Base-by-base conservation (phyloP, 176 grass and related monocot genomes). In the Calamus simplicifolius region DNA sequence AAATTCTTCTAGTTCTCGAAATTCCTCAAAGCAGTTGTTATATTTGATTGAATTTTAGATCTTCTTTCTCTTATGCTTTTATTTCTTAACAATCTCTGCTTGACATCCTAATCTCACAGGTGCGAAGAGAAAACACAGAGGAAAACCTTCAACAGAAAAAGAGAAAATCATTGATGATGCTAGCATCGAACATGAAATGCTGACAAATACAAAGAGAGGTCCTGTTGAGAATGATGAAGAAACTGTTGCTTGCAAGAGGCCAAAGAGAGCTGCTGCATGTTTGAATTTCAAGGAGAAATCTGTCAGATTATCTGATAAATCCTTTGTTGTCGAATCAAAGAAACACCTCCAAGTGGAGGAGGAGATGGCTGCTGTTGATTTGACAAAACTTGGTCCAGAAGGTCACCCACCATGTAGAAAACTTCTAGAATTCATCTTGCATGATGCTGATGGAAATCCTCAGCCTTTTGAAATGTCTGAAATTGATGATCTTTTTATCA, bases 391-490 rank as follows among this genome's bases (percentile, higher is more conserved):
- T 52, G 87, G 81, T 30, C 72, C 81, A 16, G 93, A 97, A 79
- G 73, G 77, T 64, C 66, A 27, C 13, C 82, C 78, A 60, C 86
- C 87, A 52, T 97, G 83, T 63, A 69, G 93, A 66, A 97, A 80
- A 70, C 62, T 97, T 68, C 57, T 91, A 30, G 93, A 97, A 66
- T 97, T 97, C 52, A 73, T 80, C 66, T 69, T 91, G 74, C 93
- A 88, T 67, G 93, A 97, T 72, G 56, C 81, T 70, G 87, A 97
- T 56, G 84, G 87, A 23, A 88, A 88, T 49, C 75, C 74, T 17
- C 93, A 97, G n/a, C 93, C 93, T 14, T 97, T 97, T 80, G 87
- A 97, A 74, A 97, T 97, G 93, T 85, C 84, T 72, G 87, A 97
- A 88, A 85, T 97, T 69, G 74, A 81, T 73, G 93, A 91, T 56